These are phyloP conservation scores for Xylaria sp. DNA, from an alignment of 2,329 filamentous ascomycete species.

Conservation along the genomic window DNA sequence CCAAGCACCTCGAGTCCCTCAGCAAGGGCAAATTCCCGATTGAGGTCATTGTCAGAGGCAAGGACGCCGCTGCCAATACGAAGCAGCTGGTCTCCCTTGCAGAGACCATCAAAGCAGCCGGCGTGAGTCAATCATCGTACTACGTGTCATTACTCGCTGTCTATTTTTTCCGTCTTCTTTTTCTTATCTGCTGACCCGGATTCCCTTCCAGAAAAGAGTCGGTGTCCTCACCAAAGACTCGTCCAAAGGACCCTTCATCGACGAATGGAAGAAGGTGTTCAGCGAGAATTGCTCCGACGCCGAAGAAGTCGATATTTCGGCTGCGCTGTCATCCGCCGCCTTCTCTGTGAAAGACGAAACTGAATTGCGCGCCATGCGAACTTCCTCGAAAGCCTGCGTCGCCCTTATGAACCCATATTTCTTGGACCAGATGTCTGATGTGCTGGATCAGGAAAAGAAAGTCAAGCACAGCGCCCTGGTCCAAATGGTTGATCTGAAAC, in stretches of 20 bases:
- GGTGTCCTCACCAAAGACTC: constrained; percentile 81
- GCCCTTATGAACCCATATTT: constrained; percentile 95
- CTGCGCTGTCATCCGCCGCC: constrained; percentile 74
- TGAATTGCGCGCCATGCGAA: constrained; percentile 89
- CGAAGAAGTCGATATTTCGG: constrained; percentile 80
- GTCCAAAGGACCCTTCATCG: constrained; percentile 81
- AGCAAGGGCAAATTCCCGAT: constrained; percentile 90
- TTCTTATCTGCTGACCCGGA: constrained; percentile 14
- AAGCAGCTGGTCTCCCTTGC: constrained; percentile 82
- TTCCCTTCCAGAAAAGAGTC: constrained; percentile 66
- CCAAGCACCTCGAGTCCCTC: constrained; percentile 85
- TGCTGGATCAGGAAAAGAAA: constrained; percentile 94
- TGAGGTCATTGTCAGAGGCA: constrained; percentile 85
- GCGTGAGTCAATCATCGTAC: constrained; percentile 52
- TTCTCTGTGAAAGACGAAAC: constrained; percentile 93
- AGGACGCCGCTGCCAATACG: constrained; percentile 85
- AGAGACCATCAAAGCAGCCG: constrained; percentile 80
- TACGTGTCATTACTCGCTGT: not conserved
- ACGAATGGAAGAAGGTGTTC: constrained; percentile 90
- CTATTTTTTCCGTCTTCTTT: not conserved
- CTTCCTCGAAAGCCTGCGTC: constrained; percentile 88
- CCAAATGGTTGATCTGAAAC: constrained; percentile 83
- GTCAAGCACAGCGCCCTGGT: constrained; percentile 83
- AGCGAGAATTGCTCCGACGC: constrained; percentile 74
- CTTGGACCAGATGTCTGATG: constrained; percentile 94